phyloP scores from a whole-genome alignment of 225 moss, liverwort and hornwort species.

The Asterella californica region DNA sequence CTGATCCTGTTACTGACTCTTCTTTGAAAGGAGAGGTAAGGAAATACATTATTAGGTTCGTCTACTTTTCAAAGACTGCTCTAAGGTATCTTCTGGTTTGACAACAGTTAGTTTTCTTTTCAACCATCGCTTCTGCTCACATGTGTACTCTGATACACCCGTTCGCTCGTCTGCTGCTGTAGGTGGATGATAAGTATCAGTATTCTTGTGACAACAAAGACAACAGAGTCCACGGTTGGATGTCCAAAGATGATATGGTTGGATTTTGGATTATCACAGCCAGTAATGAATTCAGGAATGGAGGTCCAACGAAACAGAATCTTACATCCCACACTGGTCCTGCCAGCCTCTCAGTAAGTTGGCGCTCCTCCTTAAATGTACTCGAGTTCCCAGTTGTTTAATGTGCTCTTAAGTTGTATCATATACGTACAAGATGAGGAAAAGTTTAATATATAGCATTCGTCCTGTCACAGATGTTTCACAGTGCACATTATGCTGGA shows the following conservation, averaged over 20 bases:
- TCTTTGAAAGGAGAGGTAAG: slow-evolving; percentile 56
- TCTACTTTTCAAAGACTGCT: background rate
- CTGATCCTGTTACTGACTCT: slow-evolving; percentile 48
- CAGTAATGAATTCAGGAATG: slow-evolving; percentile 71
- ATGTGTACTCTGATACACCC: background rate
- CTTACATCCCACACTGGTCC: slow-evolving; percentile 75
- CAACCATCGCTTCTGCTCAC: too few relatives aligned
- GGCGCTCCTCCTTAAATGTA: background rate
- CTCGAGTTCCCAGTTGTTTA: background rate
- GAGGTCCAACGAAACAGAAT: slow-evolving; percentile 70
- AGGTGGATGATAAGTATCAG: slow-evolving; percentile 80
- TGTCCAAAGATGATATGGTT: slow-evolving; percentile 43
- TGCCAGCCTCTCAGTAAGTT: slow-evolving; percentile 61
- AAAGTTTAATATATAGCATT: background rate
- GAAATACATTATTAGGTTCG: too few relatives aligned
- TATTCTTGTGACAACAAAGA: slow-evolving; percentile 60
- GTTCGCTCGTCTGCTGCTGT: slow-evolving; percentile 1
- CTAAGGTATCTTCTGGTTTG: too few relatives aligned
- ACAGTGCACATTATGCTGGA: slow-evolving; percentile 70
- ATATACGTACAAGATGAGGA: background rate
- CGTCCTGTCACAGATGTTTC: slow-evolving; percentile 53
- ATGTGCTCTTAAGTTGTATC: background rate
- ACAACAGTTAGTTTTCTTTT: too few relatives aligned
- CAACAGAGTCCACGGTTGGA: slow-evolving; percentile 69
- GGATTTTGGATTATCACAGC: slow-evolving; percentile 73